Evolutionary conservation across 2,329 filamentous ascomycete species (phyloP).

Genomic region (Neonectria magnoliae): DNA sequence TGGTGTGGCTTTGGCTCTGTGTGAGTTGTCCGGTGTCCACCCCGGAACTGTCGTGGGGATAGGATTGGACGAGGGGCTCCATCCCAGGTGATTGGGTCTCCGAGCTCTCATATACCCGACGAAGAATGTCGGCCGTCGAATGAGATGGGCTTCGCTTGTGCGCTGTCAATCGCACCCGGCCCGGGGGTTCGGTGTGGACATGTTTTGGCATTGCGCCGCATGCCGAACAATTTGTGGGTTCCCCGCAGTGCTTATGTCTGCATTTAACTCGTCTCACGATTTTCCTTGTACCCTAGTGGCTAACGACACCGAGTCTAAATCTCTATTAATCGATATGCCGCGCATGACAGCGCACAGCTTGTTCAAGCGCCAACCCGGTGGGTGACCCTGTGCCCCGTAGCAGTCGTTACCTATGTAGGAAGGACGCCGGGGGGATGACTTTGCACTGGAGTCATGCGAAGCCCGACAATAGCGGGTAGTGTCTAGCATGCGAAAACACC

Average conservation of each 20-base stretch:
- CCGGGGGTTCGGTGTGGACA: background rate
- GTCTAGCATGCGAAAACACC: background rate
- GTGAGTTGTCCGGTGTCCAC: constrained; percentile 19
- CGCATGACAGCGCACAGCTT: background rate
- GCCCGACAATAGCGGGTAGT: background rate
- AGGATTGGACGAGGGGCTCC: constrained; percentile 21
- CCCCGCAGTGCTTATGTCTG: constrained; percentile 4
- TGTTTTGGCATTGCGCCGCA: constrained; percentile 1
- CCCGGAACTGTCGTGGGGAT: constrained; percentile 14
- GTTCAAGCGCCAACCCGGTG: constrained; percentile 1
- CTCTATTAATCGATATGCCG: background rate
- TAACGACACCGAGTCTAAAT: background rate
- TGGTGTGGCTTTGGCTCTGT: constrained; percentile 12
- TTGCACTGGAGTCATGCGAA: background rate
- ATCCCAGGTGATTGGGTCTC: constrained; percentile 14
- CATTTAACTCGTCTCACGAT: background rate
- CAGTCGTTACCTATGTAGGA: background rate
- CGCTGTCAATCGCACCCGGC: background rate
- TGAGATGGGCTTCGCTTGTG: background rate
- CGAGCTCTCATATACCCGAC: constrained; percentile 2
- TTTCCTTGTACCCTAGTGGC: background rate
- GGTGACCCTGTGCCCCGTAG: constrained; percentile 1
- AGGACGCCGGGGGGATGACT: background rate
- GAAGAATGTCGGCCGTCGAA: constrained; percentile 8
- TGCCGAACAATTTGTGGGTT: constrained; percentile 1